These are phyloP conservation scores for Stephanodiscus minutulus DNA, from an alignment of 108 stramenopile genomes.

Conservation along the genomic window DNA sequence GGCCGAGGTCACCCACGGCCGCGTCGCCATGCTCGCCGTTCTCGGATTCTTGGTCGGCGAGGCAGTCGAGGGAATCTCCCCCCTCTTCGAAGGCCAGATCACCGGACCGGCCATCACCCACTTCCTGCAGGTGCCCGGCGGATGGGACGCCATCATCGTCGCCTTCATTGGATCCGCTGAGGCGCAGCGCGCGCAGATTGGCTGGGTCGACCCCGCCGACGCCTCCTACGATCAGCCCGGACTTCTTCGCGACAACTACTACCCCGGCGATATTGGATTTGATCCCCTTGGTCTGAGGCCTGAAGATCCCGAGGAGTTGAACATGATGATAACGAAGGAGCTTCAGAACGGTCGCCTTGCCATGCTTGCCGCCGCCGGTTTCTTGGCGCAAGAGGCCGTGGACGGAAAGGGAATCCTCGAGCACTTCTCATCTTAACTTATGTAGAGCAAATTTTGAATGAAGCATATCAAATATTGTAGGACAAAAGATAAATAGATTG, in stretches of 20 bases:
- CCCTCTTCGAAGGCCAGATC: slow-evolving; percentile 74
- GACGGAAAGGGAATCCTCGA: too few relatives aligned
- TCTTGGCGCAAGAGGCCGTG: too few relatives aligned
- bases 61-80: slow-evolving; percentile 66
- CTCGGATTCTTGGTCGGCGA: slow-evolving; percentile 54
- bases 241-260: slow-evolving; percentile 50
- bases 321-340: slow-evolving; percentile 66
- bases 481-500: too few relatives aligned
- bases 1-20: slow-evolving; percentile 84
- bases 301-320: slow-evolving; percentile 57
- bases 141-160: slow-evolving; percentile 61
- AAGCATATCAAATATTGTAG: too few relatives aligned
- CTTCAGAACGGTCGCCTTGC: slow-evolving; percentile 50
- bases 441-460: too few relatives aligned
- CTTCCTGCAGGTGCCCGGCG: slow-evolving; percentile 69
- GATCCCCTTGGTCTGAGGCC: slow-evolving; percentile 88
- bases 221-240: slow-evolving; percentile 38
- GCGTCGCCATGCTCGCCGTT: slow-evolving; percentile 54
- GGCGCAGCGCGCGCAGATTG: slow-evolving; percentile 9
- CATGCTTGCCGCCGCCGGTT: too few relatives aligned
- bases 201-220: too few relatives aligned
- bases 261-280: slow-evolving; percentile 82
- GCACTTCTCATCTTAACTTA: too few relatives aligned
- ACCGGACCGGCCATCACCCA: slow-evolving; percentile 90
- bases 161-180: slow-evolving; percentile 66